Evolutionary conservation across 176 grass and related monocot genomes (phyloP).

Genomic region (Pharus latifolius): DNA sequence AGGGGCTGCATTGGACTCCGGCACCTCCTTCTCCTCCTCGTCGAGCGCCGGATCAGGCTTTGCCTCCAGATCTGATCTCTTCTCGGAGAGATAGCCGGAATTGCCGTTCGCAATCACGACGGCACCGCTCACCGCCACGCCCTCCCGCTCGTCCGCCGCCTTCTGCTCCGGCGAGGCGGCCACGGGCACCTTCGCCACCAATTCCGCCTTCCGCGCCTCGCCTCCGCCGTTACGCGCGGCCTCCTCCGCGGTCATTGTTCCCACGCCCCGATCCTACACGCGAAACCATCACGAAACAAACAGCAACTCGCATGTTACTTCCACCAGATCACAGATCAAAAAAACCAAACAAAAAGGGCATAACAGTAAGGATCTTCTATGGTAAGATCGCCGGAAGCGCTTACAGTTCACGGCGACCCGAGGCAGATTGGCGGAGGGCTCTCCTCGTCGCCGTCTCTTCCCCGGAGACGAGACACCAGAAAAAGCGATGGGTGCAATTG

Average conservation of each 20-base stretch:
- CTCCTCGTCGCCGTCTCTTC: not conserved
- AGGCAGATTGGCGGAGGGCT: not conserved
- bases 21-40: not conserved
- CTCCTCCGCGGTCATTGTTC: slow-evolving; percentile 22
- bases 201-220: slow-evolving; percentile 7
- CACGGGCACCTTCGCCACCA: not conserved
- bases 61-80: not conserved
- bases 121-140: not conserved
- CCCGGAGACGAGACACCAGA: not conserved
- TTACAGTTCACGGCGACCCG: not conserved
- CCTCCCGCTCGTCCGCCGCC: not conserved
- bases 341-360: not conserved
- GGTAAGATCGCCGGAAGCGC: not conserved
- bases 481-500: not conserved
- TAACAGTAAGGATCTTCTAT: not conserved
- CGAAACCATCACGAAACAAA: not conserved
- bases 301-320: not conserved
- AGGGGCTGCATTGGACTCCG: not conserved
- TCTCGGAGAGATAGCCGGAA: slow-evolving; percentile 5
- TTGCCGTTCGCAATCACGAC: slow-evolving; percentile 5
- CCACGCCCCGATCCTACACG: not conserved
- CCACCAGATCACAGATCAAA: not conserved
- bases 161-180: not conserved
- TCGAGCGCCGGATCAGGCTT: not conserved
- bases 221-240: not conserved